These are phyloP conservation scores for Diaporthe australafricana DNA, from an alignment of 2,329 filamentous ascomycete species.

Conservation along the genomic window DNA sequence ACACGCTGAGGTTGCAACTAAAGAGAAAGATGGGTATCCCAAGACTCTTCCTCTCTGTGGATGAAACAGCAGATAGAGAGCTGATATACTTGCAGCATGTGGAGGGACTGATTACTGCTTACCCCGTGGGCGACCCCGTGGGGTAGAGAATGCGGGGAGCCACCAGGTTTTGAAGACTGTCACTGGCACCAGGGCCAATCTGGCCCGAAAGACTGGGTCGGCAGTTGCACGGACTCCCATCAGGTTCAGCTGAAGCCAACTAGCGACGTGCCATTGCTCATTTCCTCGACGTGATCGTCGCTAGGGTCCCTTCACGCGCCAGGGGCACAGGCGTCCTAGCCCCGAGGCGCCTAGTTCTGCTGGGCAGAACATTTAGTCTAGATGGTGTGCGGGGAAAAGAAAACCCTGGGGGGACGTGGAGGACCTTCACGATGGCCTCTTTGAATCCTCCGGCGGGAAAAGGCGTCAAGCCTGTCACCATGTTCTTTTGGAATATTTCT, in stretches of 20 bases:
- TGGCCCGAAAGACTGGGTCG: slow-evolving; percentile 16
- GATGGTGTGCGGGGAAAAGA: slow-evolving; percentile 16
- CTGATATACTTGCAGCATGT: not conserved
- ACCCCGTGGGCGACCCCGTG: slow-evolving; percentile 12
- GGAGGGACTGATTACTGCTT: no score
- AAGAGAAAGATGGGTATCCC: not conserved
- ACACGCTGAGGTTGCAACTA: no score
- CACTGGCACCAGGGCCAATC: not conserved
- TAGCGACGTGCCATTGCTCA: slow-evolving; percentile 2
- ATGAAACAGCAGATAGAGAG: not conserved
- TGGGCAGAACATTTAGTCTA: not conserved
- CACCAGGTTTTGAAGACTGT: not conserved
- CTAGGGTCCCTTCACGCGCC: slow-evolving; percentile 7
- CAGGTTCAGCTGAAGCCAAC: not conserved
- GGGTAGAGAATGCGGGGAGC: slow-evolving; percentile 18
- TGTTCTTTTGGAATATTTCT: not conserved
- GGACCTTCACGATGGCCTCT: not conserved
- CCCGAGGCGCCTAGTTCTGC: not conserved
- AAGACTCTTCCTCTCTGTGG: not conserved
- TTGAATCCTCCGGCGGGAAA: not conserved
- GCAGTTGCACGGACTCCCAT: slow-evolving; percentile 24
- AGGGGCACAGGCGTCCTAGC: slow-evolving; percentile 21
- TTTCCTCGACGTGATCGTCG: slow-evolving; percentile 14
- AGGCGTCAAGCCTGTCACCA: not conserved
- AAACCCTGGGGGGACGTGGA: not conserved